Percentiles rank a stretch among this genome's conserved stretches.
phyloP scores from a whole-genome alignment of 768 basidiomycete species.

The Boletus rex-veris region DNA sequence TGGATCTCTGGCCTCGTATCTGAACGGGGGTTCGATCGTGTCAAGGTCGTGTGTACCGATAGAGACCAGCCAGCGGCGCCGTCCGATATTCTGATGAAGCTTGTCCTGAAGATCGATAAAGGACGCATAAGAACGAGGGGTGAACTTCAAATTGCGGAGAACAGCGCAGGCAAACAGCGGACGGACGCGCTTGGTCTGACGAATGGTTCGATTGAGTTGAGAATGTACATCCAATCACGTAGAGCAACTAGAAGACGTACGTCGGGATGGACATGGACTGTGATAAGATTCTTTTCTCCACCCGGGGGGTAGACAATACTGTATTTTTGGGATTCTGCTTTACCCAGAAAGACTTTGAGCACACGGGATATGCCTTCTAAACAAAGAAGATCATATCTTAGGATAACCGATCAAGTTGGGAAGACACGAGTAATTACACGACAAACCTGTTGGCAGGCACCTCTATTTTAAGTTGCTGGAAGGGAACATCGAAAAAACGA shows the following conservation, averaged over 20 bases:
- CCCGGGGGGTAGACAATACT: conserved; percentile 68
- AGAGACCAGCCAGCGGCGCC: conserved; percentile 85
- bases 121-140: conserved; percentile 83
- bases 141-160: conserved; percentile 87
- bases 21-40: conserved; percentile 81
- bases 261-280: conserved; percentile 67
- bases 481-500: conserved; percentile 3
- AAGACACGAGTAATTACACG: neutral
- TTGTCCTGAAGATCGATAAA: conserved; percentile 99
- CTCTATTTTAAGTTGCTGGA: conserved; percentile 96
- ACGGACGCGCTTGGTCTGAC: conserved; percentile 74
- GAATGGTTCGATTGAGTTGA: neutral
- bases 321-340: conserved; percentile 65
- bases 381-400: conserved; percentile 94
- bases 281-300: conserved; percentile 62
- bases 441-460: conserved; percentile 91
- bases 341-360: conserved; percentile 76
- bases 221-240: neutral
- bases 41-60: conserved; percentile 98
- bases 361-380: conserved; percentile 93
- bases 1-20: conserved; percentile 78
- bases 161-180: conserved; percentile 91
- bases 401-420: conserved; percentile 5
- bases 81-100: conserved; percentile 92
- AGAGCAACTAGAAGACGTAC: conserved; percentile 39